Percentiles rank a stretch among this genome's conserved stretches.
Conservation (phyloP, 1,139 yeast genomes). For the Candida sp. region DNA sequence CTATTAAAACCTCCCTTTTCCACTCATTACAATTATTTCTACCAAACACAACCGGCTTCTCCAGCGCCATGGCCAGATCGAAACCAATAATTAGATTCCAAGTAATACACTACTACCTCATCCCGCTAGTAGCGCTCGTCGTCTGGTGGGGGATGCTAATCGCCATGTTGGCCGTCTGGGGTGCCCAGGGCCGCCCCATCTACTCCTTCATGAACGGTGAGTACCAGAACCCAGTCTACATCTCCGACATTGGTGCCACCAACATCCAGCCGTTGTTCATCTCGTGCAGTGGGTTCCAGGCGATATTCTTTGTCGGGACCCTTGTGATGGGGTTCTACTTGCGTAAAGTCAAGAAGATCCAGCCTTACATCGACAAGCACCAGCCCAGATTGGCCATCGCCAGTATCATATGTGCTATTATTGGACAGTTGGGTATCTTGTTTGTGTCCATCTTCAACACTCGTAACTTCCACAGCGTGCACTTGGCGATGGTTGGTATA, state of each 20-base stretch:
- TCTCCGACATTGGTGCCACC: constrained; percentile 88
- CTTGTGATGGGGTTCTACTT: constrained; percentile 60
- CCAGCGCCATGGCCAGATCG: background rate
- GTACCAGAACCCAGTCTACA: constrained; percentile 63
- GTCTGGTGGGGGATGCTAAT: constrained; percentile 49
- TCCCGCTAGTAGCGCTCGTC: constrained; percentile 31
- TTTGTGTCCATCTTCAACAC: constrained; percentile 81
- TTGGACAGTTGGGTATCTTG: constrained; percentile 81
- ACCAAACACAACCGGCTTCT: no score
- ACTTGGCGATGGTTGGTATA: constrained; percentile 70
- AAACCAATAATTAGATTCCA: constrained; percentile 25
- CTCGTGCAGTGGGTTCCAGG: constrained; percentile 80
- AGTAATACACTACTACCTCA: constrained; percentile 36
- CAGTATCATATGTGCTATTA: constrained; percentile 55
- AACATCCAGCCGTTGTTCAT: constrained; percentile 84
- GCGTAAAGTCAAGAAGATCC: constrained; percentile 42
- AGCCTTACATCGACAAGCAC: constrained; percentile 52
- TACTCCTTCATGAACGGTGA: constrained; percentile 57
- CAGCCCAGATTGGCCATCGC: constrained; percentile 54
- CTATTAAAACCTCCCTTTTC: no score
- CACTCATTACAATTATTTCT: no score
- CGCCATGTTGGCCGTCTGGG: constrained; percentile 57
- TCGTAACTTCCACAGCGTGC: constrained; percentile 59
- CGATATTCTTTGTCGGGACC: constrained; percentile 74
- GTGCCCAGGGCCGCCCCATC: constrained; percentile 76